Percentiles rank a stretch among this genome's conserved stretches.
Conservation (phyloP, 2,329 filamentous ascomycete genomes). For the Phialophora macrospora region DNA sequence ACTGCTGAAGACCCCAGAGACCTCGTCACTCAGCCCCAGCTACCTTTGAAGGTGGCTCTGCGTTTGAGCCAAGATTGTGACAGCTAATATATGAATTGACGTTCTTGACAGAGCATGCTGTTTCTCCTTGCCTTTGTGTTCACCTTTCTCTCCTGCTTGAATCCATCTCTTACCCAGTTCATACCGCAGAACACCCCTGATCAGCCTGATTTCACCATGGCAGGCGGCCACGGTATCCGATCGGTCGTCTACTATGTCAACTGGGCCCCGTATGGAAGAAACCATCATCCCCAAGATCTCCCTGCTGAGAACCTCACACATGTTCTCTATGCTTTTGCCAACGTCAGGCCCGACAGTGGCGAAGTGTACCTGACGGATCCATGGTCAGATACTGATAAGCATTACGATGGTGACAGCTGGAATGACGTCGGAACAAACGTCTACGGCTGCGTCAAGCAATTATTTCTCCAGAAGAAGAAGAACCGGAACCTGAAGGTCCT, state of each 20-base stretch:
- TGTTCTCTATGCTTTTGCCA: conserved; percentile 88
- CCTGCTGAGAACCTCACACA: conserved; percentile 83
- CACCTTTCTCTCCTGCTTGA: conserved; percentile 44
- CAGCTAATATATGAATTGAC: not conserved
- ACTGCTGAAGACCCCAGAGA: conserved; percentile 23
- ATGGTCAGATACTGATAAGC: conserved; percentile 71
- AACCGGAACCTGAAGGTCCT: conserved; percentile 79
- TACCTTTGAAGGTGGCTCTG: not conserved
- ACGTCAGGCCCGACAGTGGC: conserved; percentile 76
- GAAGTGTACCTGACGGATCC: conserved; percentile 76
- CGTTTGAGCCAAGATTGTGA: conserved; percentile 1
- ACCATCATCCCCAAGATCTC: conserved; percentile 83
- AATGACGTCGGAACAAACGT: conserved; percentile 73
- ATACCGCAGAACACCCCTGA: conserved; percentile 14
- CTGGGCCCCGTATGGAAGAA: conserved; percentile 77
- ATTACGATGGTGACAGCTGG: conserved; percentile 68
- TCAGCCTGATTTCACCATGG: conserved; percentile 26
- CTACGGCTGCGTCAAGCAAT: conserved; percentile 78
- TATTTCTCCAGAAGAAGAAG: conserved; percentile 75
- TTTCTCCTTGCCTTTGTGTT: conserved; percentile 31
- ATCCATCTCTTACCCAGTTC: conserved; percentile 37
- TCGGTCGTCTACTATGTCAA: conserved; percentile 55
- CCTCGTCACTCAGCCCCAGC: conserved; percentile 17
- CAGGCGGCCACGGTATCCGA: conserved; percentile 36
- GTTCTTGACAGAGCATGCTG: conserved; percentile 9